These are phyloP conservation scores for Isatis tinctoria DNA, from an alignment of 345 rosid genomes.

Conservation along the genomic window DNA sequence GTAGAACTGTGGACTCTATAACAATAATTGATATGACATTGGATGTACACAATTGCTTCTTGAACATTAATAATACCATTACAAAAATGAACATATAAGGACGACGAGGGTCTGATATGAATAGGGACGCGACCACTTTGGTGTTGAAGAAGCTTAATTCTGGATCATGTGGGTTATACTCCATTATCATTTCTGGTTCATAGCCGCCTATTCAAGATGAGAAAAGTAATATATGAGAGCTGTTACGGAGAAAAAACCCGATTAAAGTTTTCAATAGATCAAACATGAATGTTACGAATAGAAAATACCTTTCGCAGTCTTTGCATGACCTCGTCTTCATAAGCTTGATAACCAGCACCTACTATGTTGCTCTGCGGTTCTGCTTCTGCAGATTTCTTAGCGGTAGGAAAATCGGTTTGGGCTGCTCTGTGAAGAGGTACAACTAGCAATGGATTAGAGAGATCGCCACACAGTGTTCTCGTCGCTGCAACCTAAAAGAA, in stretches of 20 bases:
- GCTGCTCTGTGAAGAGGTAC: slow-evolving; percentile 58
- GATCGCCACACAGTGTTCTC: slow-evolving; percentile 51
- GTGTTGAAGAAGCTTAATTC: neutral
- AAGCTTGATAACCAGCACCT: slow-evolving; percentile 70
- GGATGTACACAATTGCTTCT: neutral
- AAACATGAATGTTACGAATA: neutral
- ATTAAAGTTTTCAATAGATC: neutral
- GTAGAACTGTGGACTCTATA: neutral
- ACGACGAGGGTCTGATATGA: neutral
- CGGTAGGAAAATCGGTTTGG: slow-evolving; percentile 36
- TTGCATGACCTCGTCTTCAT: slow-evolving; percentile 65
- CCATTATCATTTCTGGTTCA: slow-evolving; percentile 28
- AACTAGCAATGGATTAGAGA: slow-evolving; percentile 73
- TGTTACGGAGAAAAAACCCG: neutral
- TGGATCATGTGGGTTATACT: neutral
- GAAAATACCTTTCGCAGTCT: slow-evolving; percentile 55
- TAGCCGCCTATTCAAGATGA: slow-evolving; percentile 22
- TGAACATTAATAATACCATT: neutral
- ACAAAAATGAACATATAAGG: neutral
- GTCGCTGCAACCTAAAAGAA: slow-evolving; percentile 65
- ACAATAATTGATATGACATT: neutral
- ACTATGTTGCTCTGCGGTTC: slow-evolving; percentile 50
- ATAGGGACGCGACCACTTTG: slow-evolving; percentile 1
- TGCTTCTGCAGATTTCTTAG: slow-evolving; percentile 40
- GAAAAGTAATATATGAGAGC: neutral